Evolutionary conservation across 306 rosid genomes (phyloP).

Genomic region (Prunus persica): Prunus_persica_NCBIv2 NC_034011.1:22974501-22975000

Average conservation of each 20-base stretch:
- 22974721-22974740: no score
- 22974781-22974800: not conserved
- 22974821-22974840: not conserved
- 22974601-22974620: no score
- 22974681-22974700: not conserved
- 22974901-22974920: not conserved
- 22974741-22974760: not conserved
- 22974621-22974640: no score
- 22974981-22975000: not conserved
- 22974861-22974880: not conserved
- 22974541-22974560: no score
- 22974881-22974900: not conserved
- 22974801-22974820: not conserved
- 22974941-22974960: not conserved
- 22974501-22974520: no score
- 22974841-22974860: not conserved
- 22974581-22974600: no score
- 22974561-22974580: no score
- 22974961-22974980: slow-evolving; percentile 3
- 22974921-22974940: not conserved
- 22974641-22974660: no score
- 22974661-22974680: not conserved
- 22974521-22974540: no score
- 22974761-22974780: not conserved
- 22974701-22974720: no score